Percentiles rank a stretch among this genome's conserved stretches.
Evolutionary conservation across 495 filamentous ascomycete genomes (phyloP).

Genomic region (Aspergillus saccharolyticus): DNA sequence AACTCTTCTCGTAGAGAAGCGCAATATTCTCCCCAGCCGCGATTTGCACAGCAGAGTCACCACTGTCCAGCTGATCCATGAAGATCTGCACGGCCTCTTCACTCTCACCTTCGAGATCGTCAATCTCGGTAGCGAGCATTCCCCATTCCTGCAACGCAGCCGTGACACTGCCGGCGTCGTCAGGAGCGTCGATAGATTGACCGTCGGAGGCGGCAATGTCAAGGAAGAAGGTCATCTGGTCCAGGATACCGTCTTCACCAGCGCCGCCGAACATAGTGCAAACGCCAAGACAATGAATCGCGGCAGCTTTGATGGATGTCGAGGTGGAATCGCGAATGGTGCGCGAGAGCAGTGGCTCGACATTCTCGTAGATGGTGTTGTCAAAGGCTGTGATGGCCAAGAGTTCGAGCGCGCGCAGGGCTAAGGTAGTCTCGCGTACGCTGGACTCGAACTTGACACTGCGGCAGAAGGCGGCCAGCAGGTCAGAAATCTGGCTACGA

Average conservation of each 20-base stretch:
- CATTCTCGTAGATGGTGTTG: conserved; percentile 63
- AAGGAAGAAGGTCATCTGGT: conserved; percentile 76
- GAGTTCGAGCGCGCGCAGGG: conserved; percentile 69
- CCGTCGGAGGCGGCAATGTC: conserved; percentile 88
- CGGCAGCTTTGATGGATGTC: conserved; percentile 59
- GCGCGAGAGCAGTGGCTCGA: conserved; percentile 59
- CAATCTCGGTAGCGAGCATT: conserved; percentile 74
- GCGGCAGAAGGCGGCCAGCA: conserved; percentile 67
- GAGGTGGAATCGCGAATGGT: conserved; percentile 67
- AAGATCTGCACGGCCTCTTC: conserved; percentile 78
- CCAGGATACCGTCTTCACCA: conserved; percentile 60
- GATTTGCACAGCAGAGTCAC: conserved; percentile 71
- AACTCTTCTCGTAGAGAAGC: conserved; percentile 78
- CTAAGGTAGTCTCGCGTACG: conserved; percentile 66
- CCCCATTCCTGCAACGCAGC: conserved; percentile 88
- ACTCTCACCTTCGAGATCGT: conserved; percentile 71
- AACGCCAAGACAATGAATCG: conserved; percentile 69
- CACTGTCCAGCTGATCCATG: conserved; percentile 81
- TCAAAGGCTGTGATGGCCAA: conserved; percentile 69
- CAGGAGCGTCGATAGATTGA: conserved; percentile 62
- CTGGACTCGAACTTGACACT: conserved; percentile 68
- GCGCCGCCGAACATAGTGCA: conserved; percentile 78
- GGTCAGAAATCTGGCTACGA: conserved; percentile 51
- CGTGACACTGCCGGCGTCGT: conserved; percentile 70
- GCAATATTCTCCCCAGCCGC: conserved; percentile 89